Base-by-base conservation (phyloP, 2,329 filamentous ascomycete genomes). In the Sordariomycetes sp. region DNA sequence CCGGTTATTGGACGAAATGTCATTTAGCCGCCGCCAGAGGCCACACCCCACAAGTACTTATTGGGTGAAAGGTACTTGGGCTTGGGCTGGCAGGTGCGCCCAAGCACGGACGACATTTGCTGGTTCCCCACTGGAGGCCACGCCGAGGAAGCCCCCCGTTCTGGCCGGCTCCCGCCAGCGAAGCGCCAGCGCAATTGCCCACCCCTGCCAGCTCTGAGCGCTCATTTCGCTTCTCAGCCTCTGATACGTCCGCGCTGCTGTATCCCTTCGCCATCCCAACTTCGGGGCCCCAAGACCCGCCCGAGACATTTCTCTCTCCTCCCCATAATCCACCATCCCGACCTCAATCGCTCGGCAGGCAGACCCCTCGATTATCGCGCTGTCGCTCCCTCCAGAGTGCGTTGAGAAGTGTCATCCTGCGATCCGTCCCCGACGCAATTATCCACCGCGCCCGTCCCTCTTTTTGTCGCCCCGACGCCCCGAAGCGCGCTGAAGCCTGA, bases 161-260 rank as follows among this genome's bases (percentile, higher is more conserved):
- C 46, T 50, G 46, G 46, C 46, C 11, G n/a, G 46, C 43, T n/a
- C 20, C 43, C n/a, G 37, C 50, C 54, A 48, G 24, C 48, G 18
- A 53, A 57, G 55, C 55, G 55, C 55, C 55, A 35, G 18, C 28
- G 5, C 32, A n/a, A 52, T 57, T 57, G 55, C 55, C 55, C 46
- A 53, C 48, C 34, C 54, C 46, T 50, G 46, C 46, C 46, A 24
- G 7, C 55, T 32, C 32, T 25, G 40, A 48, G 40, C 34, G 50
- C 43, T 57, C 55, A 57, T 57, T 48, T 57, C 55, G 48, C 55
- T 57, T 57, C 55, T 57, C 48, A 52, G 55, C 55, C 55, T 57
- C 55, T 57, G 55, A 57, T 57, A 57, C 55, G 55, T 53, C 55
- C 25, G 48, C 28, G 16, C 40, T n/a, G 40, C 40, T 16, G 40